A percentile compares a stretch with the other conserved stretches of the same genome.
These are phyloP conservation scores for Nigrograna mackinnonii DNA, from an alignment of 2,329 filamentous ascomycete genomes.

Conservation along the genomic window DNA sequence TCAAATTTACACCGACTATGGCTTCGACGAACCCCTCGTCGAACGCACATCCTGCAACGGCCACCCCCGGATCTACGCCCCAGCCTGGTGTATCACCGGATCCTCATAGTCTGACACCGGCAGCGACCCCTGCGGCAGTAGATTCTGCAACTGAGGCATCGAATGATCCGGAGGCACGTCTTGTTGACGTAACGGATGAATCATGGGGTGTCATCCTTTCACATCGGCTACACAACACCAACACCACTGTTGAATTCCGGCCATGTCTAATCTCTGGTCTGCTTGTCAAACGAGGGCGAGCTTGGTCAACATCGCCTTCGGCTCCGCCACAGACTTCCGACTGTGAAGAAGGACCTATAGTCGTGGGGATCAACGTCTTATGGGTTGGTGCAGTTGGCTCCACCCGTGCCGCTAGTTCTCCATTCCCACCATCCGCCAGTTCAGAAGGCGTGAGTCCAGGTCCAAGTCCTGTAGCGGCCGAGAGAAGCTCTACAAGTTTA, in stretches of 20 bases:
- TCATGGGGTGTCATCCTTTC: constrained; percentile 74
- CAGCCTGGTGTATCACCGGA: constrained; percentile 39
- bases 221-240: constrained; percentile 54
- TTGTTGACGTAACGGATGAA: constrained; percentile 74
- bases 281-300: constrained; percentile 48
- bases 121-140: constrained; percentile 66
- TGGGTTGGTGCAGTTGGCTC: constrained; percentile 49
- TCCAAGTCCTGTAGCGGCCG: constrained; percentile 7
- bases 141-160: constrained; percentile 48
- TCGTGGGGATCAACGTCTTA: constrained; percentile 48
- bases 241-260: constrained; percentile 36
- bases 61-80: constrained; percentile 42
- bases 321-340: constrained; percentile 19
- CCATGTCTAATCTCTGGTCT: constrained; percentile 46
- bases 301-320: constrained; percentile 12
- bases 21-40: constrained; percentile 14
- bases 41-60: constrained; percentile 14
- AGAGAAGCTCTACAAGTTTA: constrained; percentile 27
- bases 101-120: constrained; percentile 60
- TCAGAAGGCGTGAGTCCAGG: constrained; percentile 26
- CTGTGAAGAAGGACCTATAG: constrained; percentile 28
- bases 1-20: constrained; percentile 63
- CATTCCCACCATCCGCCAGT: constrained; percentile 25
- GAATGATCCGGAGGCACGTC: constrained; percentile 65
- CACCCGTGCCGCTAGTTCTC: constrained; percentile 31